Evolutionary conservation across 495 filamentous ascomycete genomes (phyloP).

Genomic region (Tuber umbilicatum): DNA sequence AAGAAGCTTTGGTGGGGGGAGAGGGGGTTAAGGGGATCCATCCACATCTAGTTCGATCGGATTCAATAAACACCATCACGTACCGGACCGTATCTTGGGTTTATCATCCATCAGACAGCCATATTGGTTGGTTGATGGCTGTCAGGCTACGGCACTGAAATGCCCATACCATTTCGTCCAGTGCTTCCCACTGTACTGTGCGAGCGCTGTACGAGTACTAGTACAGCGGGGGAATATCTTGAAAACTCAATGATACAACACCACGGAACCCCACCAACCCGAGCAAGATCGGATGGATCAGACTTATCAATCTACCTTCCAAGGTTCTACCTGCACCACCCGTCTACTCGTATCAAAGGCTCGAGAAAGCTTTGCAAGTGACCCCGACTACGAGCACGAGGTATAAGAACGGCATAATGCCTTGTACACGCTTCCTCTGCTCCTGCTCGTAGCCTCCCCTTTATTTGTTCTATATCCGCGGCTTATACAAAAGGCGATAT

Average conservation of each 20-base stretch:
- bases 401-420: not conserved
- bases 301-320: not conserved
- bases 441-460: not conserved
- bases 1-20: not conserved
- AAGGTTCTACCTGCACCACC: not conserved
- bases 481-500: not conserved
- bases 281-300: not conserved
- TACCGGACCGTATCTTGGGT: not conserved
- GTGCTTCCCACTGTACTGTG: not conserved
- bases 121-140: not conserved
- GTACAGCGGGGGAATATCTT: too few species aligned
- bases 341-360: not conserved
- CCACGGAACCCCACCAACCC: not conserved
- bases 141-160: not conserved
- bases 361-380: not conserved
- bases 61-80: not conserved
- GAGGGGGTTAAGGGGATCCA: not conserved
- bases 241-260: not conserved
- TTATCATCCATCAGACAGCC: not conserved
- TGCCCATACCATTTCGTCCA: not conserved
- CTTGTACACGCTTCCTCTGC: not conserved
- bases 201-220: too few species aligned
- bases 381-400: not conserved
- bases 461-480: slow-evolving; percentile 1
- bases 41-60: not conserved